Base-by-base conservation (phyloP, 495 filamentous ascomycete genomes). In the Amorphotheca resinae region DNA sequence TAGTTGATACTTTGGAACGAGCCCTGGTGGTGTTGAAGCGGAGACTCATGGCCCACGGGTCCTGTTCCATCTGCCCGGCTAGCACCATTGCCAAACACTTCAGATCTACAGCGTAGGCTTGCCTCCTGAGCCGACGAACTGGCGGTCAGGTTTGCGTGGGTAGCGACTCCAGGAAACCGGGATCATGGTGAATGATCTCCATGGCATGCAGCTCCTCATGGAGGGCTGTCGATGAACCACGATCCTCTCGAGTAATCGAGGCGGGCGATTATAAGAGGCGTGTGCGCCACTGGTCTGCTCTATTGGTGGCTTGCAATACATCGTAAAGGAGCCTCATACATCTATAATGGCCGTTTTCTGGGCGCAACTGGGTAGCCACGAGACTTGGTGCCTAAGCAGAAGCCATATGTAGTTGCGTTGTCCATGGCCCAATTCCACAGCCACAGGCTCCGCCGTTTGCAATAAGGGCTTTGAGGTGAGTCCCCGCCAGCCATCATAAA, bases 161-260 rank as follows among this genome's bases (percentile, higher is more conserved):
- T 49, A 38, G 23, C n/a, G 6, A 46, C 22, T 41, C 33, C 41
- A 52, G 42, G 22, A 20, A 9, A 22, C 52, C 35, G 30, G 52
- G 48, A 49, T 51, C 45, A 44, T 41, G 52, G 42, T 35, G 39
- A 47, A 45, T 38, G 53, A 56, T 56, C 53, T 52, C 36, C 46
- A 52, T 54, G 53, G 46, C 53, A 49, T 55, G 52, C 52, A 55
- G 49, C 42, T 34, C 49, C 49, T 52, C 34, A n/a, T 41, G 14
- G 33, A 42, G 42, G 42, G 43, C 41, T 50, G 48, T 36, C 52
- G n/a, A 55, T 51, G 53, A 56, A 56, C 49, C 39, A 45, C 41
- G 53, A 52, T 52, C 53, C 52, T 49, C 52, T 32, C 45, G 33
- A 38, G 45, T 51, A 33, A 42, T 43, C 40, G 44, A 47, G 33